Conservation (phyloP, 768 basidiomycete species). For the Sistotremastrum niveocremeum region DNA sequence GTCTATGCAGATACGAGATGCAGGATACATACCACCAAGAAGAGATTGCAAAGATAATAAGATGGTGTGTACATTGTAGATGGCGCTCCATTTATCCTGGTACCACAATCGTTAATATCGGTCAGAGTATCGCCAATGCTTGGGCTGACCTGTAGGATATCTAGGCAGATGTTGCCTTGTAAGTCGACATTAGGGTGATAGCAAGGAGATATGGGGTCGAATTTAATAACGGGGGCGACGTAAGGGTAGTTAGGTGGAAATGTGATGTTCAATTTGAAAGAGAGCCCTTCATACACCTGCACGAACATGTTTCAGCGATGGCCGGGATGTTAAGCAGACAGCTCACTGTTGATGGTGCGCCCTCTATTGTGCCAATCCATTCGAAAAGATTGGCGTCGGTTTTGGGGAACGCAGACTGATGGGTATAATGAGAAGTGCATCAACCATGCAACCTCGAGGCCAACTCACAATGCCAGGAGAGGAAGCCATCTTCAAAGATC, state of each 20-base stretch:
- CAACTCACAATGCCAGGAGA: constrained; percentile 72
- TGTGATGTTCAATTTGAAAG: constrained; percentile 70
- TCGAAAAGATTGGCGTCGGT: constrained; percentile 79
- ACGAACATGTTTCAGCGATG: background rate
- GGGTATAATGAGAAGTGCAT: background rate
- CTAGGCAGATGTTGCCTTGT: constrained; percentile 66
- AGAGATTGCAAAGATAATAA: constrained; percentile 79
- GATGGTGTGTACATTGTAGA: constrained; percentile 85
- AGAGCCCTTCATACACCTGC: constrained; percentile 66
- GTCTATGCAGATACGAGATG: background rate
- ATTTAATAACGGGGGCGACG: constrained; percentile 71
- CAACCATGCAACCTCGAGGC: background rate
- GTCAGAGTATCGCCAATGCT: constrained; percentile 1
- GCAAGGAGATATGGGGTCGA: constrained; percentile 60
- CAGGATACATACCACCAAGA: constrained; percentile 54
- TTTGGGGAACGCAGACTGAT: constrained; percentile 83
- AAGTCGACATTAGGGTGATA: constrained; percentile 89
- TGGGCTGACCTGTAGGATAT: constrained; percentile 62
- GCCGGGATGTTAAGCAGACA: constrained; percentile 1
- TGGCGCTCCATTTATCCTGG: constrained; percentile 88
- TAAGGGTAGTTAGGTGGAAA: constrained; percentile 88
- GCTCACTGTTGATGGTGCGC: constrained; percentile 55
- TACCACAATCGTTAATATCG: background rate
- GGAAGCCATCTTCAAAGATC: constrained; percentile 54
- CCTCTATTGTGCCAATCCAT: constrained; percentile 84